A percentile compares a stretch with the other conserved stretches of the same genome.
Conservation (phyloP, 2,329 filamentous ascomycete genomes). For the Trichoderma sp. region DNA sequence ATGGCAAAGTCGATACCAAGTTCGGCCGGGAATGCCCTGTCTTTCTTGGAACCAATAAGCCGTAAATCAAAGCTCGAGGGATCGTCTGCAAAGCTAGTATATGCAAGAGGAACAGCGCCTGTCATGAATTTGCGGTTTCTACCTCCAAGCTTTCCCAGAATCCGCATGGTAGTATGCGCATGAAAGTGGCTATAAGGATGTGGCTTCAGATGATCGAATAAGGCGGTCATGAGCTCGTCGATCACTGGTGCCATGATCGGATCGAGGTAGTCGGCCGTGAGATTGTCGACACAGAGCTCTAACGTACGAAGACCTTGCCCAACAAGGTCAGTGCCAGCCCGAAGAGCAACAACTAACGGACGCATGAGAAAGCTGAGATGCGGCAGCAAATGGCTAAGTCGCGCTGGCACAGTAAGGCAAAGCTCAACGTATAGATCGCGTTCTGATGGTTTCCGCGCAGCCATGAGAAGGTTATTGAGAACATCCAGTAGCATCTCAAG, state of each 20-base stretch:
- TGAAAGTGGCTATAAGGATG: conserved; percentile 97
- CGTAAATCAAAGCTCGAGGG: conserved; percentile 83
- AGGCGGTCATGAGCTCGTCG: conserved; percentile 94
- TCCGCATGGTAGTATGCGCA: conserved; percentile 95
- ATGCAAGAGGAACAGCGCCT: conserved; percentile 79
- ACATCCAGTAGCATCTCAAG: conserved; percentile 98
- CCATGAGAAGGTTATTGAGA: conserved; percentile 89
- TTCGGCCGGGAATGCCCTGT: conserved; percentile 82
- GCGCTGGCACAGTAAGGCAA: conserved; percentile 90
- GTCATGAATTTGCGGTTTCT: conserved; percentile 95
- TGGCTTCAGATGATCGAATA: conserved; percentile 93
- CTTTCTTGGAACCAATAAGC: conserved; percentile 84
- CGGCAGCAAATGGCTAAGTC: conserved; percentile 89
- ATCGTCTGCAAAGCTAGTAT: conserved; percentile 85
- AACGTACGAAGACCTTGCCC: conserved; percentile 91
- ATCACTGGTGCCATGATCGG: conserved; percentile 99
- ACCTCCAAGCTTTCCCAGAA: conserved; percentile 92
- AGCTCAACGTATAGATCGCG: conserved; percentile 96
- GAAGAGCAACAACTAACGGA: conserved; percentile 90
- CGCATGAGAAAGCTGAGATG: conserved; percentile 97
- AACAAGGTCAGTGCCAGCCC: conserved; percentile 89
- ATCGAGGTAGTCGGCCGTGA: conserved; percentile 96
- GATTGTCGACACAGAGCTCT: conserved; percentile 95
- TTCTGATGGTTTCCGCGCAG: conserved; percentile 85
- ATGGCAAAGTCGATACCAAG: conserved; percentile 89